Evolutionary conservation across 306 rosid genomes (phyloP).

Genomic region (Arachis stenosperma): DNA sequence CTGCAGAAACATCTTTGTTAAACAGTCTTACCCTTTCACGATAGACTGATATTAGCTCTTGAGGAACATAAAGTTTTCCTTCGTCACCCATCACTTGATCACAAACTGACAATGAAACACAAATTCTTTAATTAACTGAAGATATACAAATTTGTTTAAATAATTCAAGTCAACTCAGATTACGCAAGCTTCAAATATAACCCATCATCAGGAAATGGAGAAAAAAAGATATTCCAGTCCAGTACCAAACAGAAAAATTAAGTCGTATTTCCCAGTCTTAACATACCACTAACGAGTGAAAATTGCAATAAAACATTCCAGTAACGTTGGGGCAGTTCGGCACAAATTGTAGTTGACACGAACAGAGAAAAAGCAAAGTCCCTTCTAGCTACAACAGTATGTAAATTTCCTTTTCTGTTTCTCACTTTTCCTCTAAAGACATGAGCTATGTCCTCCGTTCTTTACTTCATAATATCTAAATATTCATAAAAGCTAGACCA

Average conservation of each 20-base stretch:
- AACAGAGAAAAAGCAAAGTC: not conserved
- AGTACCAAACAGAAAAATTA: not conserved
- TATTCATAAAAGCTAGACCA: slow-evolving; percentile 2
- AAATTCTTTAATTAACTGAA: not conserved
- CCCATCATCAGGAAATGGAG: no score
- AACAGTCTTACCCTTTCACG: slow-evolving; percentile 79
- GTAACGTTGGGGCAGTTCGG: slow-evolving; percentile 5
- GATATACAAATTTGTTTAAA: not conserved
- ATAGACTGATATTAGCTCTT: slow-evolving; percentile 80
- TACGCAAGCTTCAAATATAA: no score
- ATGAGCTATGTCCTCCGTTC: not conserved
- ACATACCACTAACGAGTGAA: slow-evolving; percentile 8
- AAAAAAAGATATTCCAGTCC: not conserved
- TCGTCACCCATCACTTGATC: slow-evolving; percentile 99
- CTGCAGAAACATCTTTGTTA: slow-evolving; percentile 27
- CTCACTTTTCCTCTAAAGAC: slow-evolving; percentile 10
- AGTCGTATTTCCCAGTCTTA: slow-evolving; percentile 11
- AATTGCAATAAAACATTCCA: not conserved
- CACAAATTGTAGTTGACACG: slow-evolving; percentile 8
- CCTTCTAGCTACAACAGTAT: slow-evolving; percentile 16
- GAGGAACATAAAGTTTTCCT: slow-evolving; percentile 92
- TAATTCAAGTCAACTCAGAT: no score
- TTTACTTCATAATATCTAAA: slow-evolving; percentile 3
- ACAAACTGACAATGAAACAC: slow-evolving; percentile 62
- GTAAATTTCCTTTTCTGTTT: slow-evolving; percentile 19